phyloP scores from a whole-genome alignment of 2,329 filamentous ascomycete genomes.

The Triangularia setosa region DNA sequence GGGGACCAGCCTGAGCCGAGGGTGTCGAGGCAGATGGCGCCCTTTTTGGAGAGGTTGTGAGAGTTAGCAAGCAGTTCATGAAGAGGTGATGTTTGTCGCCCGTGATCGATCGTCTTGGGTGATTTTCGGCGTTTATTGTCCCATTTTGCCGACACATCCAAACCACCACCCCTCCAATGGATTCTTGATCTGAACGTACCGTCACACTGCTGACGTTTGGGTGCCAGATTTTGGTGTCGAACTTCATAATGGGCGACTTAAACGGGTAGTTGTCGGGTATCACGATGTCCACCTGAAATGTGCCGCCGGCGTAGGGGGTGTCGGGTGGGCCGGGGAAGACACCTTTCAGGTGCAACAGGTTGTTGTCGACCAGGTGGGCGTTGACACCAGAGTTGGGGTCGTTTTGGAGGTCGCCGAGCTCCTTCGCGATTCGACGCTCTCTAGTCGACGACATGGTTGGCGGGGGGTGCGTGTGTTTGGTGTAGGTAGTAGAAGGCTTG shows the following conservation, averaged over 20 bases:
- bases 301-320: slow-evolving; percentile 87
- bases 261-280: slow-evolving; percentile 92
- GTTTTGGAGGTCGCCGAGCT: slow-evolving; percentile 68
- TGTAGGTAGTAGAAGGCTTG: background rate
- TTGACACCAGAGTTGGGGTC: slow-evolving; percentile 75
- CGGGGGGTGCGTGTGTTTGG: background rate
- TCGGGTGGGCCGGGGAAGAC: slow-evolving; percentile 83
- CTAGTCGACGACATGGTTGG: slow-evolving; percentile 46
- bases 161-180: background rate
- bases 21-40: slow-evolving; percentile 94
- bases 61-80: slow-evolving; percentile 13
- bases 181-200: slow-evolving; percentile 42
- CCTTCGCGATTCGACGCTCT: slow-evolving; percentile 65
- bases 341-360: slow-evolving; percentile 79
- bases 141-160: background rate
- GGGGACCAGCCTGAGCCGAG: slow-evolving; percentile 89
- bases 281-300: slow-evolving; percentile 75
- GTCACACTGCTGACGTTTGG: slow-evolving; percentile 95
- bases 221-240: slow-evolving; percentile 93
- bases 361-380: slow-evolving; percentile 61
- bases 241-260: slow-evolving; percentile 84
- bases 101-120: background rate
- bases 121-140: background rate
- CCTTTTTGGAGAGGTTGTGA: slow-evolving; percentile 47
- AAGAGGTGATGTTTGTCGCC: background rate